These are phyloP conservation scores for Amylocystis lapponica DNA, from an alignment of 768 basidiomycete species.

Conservation along the genomic window DNA sequence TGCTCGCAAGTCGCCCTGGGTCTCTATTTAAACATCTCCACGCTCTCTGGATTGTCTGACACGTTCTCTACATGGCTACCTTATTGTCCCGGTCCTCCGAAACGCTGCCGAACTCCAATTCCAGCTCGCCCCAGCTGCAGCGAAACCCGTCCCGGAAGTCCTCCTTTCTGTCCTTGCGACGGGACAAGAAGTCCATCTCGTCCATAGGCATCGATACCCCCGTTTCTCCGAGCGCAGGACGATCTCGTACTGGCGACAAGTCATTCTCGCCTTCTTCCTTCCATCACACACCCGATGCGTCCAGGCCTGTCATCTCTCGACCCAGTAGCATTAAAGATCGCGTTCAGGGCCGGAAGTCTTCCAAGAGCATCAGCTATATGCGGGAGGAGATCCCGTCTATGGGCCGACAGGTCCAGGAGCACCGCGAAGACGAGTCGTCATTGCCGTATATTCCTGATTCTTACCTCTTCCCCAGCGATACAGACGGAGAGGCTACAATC, in stretches of 20 bases:
- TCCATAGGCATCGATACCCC: constrained; percentile 10
- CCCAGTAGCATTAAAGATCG: constrained; percentile 9
- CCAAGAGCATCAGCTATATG: constrained; percentile 13
- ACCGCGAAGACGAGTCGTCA: neutral
- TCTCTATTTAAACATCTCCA: too few species aligned
- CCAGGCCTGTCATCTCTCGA: constrained; percentile 13
- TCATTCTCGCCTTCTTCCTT: constrained; percentile 16
- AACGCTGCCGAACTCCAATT: neutral
- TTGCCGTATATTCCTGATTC: neutral
- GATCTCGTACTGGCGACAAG: constrained; percentile 10
- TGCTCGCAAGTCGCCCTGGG: too few species aligned
- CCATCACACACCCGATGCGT: constrained; percentile 15
- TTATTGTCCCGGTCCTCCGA: constrained; percentile 11
- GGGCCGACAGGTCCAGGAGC: constrained; percentile 3
- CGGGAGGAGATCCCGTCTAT: constrained; percentile 11
- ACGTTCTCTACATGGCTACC: constrained; percentile 14
- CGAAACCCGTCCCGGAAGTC: constrained; percentile 47
- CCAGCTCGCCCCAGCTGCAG: constrained; percentile 16
- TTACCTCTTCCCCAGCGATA: constrained; percentile 2
- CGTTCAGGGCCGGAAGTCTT: constrained; percentile 11
- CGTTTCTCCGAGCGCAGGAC: neutral
- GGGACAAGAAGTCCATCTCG: constrained; percentile 16
- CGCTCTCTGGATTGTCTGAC: too few species aligned
- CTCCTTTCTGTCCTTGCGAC: constrained; percentile 49
- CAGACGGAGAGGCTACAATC: neutral